These are phyloP conservation scores for Myxozyma geophila DNA, from an alignment of 805 yeast species.

Conservation along the genomic window DNA sequence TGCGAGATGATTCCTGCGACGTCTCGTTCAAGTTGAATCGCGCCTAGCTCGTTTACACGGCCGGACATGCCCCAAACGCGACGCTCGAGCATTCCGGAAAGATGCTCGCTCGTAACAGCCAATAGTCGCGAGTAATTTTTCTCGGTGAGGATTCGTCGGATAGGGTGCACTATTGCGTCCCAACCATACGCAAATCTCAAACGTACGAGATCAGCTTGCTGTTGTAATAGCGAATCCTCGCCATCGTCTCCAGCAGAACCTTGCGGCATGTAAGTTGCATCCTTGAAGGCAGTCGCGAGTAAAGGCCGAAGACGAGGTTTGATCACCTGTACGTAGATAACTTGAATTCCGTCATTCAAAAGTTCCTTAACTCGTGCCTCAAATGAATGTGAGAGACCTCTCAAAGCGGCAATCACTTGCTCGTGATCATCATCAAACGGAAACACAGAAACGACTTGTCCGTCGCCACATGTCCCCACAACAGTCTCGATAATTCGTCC, in stretches of 20 bases:
- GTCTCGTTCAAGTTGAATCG: constrained; percentile 81
- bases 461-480: constrained; percentile 34
- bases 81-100: constrained; percentile 65
- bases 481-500: constrained; percentile 55
- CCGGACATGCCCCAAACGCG: constrained; percentile 68
- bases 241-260: constrained; percentile 32
- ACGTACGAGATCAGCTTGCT: constrained; percentile 35
- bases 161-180: constrained; percentile 69
- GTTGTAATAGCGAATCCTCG: constrained; percentile 31
- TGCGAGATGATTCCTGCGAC: constrained; percentile 73
- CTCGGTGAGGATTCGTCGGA: constrained; percentile 59
- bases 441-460: constrained; percentile 32
- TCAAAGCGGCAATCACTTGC: constrained; percentile 33
- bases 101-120: constrained; percentile 55
- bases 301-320: constrained; percentile 46
- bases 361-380: constrained; percentile 47
- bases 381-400: constrained; percentile 42
- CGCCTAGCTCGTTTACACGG: constrained; percentile 79
- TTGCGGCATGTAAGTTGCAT: constrained; percentile 47
- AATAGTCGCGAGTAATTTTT: constrained; percentile 56
- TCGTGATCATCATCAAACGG: constrained; percentile 41
- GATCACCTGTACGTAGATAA: constrained; percentile 49
- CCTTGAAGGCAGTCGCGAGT: constrained; percentile 48
- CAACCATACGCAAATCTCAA: constrained; percentile 62
- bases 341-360: constrained; percentile 51